Evolutionary conservation across 2,329 filamentous ascomycete species (phyloP).

Genomic region (Sporothrix humicola): DNA sequence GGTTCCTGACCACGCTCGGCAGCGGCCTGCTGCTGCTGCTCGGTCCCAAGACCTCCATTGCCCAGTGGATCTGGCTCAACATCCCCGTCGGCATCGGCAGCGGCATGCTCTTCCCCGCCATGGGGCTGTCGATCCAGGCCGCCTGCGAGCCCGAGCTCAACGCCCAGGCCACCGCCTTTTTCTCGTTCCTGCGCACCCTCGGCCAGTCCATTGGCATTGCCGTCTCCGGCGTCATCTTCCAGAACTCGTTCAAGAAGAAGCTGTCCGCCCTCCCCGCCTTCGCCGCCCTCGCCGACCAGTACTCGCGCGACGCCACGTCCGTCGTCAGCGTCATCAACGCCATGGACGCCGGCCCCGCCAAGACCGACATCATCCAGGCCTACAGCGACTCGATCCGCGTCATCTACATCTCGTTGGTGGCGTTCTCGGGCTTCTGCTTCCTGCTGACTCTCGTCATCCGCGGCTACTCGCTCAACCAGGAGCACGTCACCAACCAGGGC

Average conservation of each 20-base stretch:
- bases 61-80: slow-evolving; percentile 47
- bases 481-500: slow-evolving; percentile 55
- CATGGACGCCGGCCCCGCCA: slow-evolving; percentile 52
- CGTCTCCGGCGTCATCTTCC: slow-evolving; percentile 50
- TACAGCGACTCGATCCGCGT: slow-evolving; percentile 61
- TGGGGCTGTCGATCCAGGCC: slow-evolving; percentile 50
- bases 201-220: slow-evolving; percentile 52
- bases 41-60: slow-evolving; percentile 38
- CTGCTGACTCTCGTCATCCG: slow-evolving; percentile 59
- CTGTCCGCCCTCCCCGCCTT: slow-evolving; percentile 35
- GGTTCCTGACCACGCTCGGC: slow-evolving; percentile 41
- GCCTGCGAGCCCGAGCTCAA: slow-evolving; percentile 47
- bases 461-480: slow-evolving; percentile 55
- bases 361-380: slow-evolving; percentile 43
- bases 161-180: slow-evolving; percentile 49
- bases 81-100: slow-evolving; percentile 47
- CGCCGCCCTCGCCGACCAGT: slow-evolving; percentile 46
- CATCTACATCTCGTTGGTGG: slow-evolving; percentile 61
- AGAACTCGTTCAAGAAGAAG: slow-evolving; percentile 43
- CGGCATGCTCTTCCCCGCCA: slow-evolving; percentile 49
- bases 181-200: slow-evolving; percentile 50
- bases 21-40: slow-evolving; percentile 39
- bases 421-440: slow-evolving; percentile 56
- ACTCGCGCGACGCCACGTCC: slow-evolving; percentile 60
- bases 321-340: slow-evolving; percentile 60